Evolutionary conservation across 805 yeast species (phyloP).

Genomic region (Wickerhamomyces chaumierensis): DNA sequence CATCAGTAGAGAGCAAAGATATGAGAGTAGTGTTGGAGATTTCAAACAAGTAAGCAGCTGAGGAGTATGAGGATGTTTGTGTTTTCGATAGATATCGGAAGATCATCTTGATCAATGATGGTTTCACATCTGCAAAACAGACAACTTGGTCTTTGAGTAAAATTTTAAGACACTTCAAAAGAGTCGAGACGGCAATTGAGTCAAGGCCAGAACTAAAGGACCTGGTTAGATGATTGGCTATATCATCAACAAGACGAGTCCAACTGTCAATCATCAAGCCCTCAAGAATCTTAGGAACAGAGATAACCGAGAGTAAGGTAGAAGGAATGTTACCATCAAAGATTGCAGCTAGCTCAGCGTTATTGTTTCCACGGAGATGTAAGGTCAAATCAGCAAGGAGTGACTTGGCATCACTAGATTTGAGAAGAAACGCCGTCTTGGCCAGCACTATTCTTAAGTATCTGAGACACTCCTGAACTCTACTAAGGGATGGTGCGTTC

Average conservation of each 20-base stretch:
- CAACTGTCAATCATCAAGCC: no score
- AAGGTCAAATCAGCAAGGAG: background rate
- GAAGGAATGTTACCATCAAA: background rate
- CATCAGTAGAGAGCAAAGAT: conserved; percentile 29
- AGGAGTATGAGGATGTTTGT: conserved; percentile 18
- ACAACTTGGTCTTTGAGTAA: background rate
- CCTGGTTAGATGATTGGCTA: background rate
- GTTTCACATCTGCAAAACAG: background rate
- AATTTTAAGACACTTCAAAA: background rate
- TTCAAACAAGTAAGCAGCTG: conserved; percentile 25
- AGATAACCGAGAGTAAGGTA: background rate
- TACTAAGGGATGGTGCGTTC: background rate
- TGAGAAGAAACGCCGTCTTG: background rate
- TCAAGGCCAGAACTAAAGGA: background rate
- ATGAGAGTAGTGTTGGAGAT: conserved; percentile 35
- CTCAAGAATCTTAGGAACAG: background rate
- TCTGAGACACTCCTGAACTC: background rate
- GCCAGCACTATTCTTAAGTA: background rate
- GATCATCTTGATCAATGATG: conserved; percentile 4
- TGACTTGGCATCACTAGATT: background rate
- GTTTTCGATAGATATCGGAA: conserved; percentile 11
- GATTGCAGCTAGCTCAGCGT: background rate
- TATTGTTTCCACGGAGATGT: background rate
- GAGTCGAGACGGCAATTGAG: background rate
- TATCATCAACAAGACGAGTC: no score